A percentile compares a stretch with the other conserved stretches of the same genome.
Evolutionary conservation across 2,329 filamentous ascomycete genomes (phyloP).

Genomic region (Spiromastix sp.): DNA sequence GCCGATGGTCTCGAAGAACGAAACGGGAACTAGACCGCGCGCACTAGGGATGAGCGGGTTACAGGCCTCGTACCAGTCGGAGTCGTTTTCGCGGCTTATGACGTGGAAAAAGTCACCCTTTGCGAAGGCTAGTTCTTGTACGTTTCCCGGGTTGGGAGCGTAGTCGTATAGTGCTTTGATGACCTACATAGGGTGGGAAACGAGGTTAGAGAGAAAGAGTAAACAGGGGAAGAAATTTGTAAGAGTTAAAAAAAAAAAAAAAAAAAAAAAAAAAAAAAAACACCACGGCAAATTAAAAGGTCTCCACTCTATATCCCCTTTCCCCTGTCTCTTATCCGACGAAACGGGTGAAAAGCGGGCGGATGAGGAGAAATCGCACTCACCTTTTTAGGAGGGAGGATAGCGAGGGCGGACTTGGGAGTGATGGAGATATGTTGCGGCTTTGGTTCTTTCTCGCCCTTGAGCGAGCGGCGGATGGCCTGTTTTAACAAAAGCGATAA

Average conservation of each 20-base stretch:
- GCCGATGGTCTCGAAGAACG: slow-evolving; percentile 84
- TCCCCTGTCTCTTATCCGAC: too few relatives aligned
- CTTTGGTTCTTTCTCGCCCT: slow-evolving; percentile 68
- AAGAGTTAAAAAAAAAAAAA: too few relatives aligned
- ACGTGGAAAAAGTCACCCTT: slow-evolving; percentile 98
- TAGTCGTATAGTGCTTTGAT: slow-evolving; percentile 97
- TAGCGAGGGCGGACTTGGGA: slow-evolving; percentile 77
- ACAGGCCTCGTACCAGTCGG: slow-evolving; percentile 96
- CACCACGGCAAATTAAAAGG: too few relatives aligned
- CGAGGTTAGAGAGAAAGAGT: slow-evolving; percentile 9
- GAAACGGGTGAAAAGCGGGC: slow-evolving; percentile 6
- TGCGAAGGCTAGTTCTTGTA: slow-evolving; percentile 78
- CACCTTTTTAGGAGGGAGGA: slow-evolving; percentile 89
- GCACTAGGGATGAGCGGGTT: slow-evolving; percentile 79
- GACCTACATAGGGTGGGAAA: slow-evolving; percentile 48
- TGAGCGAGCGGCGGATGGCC: slow-evolving; percentile 80
- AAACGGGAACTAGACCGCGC: slow-evolving; percentile 83
- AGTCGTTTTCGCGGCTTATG: slow-evolving; percentile 86
- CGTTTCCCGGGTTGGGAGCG: slow-evolving; percentile 53
- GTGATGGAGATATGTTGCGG: slow-evolving; percentile 65
- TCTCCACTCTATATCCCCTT: too few relatives aligned
- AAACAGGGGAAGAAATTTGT: slow-evolving; percentile 7
- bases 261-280: slow-evolving; percentile 16
- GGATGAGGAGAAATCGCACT: slow-evolving; percentile 19
- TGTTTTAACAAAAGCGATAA: slow-evolving; percentile 31